Conservation (phyloP, 306 rosid genomes). For the Gleditsia sinensis region DNA sequence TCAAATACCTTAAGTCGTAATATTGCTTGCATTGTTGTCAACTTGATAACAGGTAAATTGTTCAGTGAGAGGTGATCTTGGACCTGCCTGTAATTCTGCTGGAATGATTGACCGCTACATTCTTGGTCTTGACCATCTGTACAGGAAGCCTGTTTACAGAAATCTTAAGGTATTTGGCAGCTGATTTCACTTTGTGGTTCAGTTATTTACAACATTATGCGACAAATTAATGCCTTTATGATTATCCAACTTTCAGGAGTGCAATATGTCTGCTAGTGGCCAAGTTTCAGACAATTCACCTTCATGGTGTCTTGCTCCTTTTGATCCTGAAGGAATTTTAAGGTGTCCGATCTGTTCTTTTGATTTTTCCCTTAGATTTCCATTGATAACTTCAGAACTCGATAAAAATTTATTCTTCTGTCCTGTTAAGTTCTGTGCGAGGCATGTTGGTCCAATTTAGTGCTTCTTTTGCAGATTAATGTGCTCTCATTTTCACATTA, state of each 20-base stretch:
- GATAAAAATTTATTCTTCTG: conserved; percentile 17
- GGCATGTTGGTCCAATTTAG: not conserved
- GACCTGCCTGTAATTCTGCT: conserved; percentile 93
- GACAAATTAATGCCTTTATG: conserved; percentile 32
- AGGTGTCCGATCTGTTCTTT: conserved; percentile 57
- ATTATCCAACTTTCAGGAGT: conserved; percentile 64
- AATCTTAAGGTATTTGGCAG: conserved; percentile 70
- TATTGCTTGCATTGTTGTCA: conserved; percentile 37
- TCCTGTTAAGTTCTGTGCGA: conserved; percentile 5
- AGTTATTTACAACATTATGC: conserved; percentile 13
- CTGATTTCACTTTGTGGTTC: conserved; percentile 24
- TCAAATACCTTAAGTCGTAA: conserved; percentile 1
- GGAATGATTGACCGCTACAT: conserved; percentile 89
- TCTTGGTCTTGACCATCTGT: conserved; percentile 74
- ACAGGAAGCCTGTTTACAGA: conserved; percentile 77
- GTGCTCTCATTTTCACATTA: not conserved
- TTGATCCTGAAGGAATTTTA: conserved; percentile 94
- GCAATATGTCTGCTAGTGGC: conserved; percentile 59
- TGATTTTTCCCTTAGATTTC: conserved; percentile 3
- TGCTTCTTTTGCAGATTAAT: conserved; percentile 6
- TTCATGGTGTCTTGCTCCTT: conserved; percentile 91
- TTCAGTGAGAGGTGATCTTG: conserved; percentile 81
- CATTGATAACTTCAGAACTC: not conserved
- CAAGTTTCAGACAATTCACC: conserved; percentile 71
- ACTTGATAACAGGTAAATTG: conserved; percentile 70